Conservation (phyloP, 2,329 filamentous ascomycete genomes). For the Xylariaceae sp. region DNA sequence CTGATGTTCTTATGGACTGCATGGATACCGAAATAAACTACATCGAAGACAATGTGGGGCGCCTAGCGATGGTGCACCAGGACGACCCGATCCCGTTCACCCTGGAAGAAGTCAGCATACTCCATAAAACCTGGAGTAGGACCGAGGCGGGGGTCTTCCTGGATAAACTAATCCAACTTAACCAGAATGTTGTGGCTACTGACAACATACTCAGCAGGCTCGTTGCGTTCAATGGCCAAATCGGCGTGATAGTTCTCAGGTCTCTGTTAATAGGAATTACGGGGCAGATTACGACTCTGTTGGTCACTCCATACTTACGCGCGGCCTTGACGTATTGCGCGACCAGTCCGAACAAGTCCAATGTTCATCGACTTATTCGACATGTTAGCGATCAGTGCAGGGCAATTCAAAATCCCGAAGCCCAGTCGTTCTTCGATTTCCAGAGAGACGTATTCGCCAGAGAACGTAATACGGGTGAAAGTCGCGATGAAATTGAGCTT, state of each 20-base stretch:
- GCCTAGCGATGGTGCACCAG: slow-evolving; percentile 35
- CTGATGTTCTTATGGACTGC: slow-evolving; percentile 42
- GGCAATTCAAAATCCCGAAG: slow-evolving; percentile 45
- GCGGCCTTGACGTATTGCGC: slow-evolving; percentile 53
- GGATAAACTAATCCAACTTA: slow-evolving; percentile 61
- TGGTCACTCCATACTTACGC: slow-evolving; percentile 54
- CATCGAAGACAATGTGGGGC: slow-evolving; percentile 40
- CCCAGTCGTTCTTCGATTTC: slow-evolving; percentile 46
- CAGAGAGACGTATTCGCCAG: slow-evolving; percentile 35
- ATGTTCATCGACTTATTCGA: slow-evolving; percentile 39
- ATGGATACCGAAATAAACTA: slow-evolving; percentile 40
- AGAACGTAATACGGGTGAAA: slow-evolving; percentile 31
- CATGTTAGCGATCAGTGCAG: slow-evolving; percentile 44
- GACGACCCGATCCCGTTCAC: slow-evolving; percentile 43
- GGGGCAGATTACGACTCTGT: slow-evolving; percentile 44
- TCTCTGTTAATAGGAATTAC: slow-evolving; percentile 53
- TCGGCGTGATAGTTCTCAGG: slow-evolving; percentile 50
- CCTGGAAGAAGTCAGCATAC: slow-evolving; percentile 41
- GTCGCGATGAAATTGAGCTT: slow-evolving; percentile 30
- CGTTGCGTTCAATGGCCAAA: slow-evolving; percentile 46
- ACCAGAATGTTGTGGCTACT: slow-evolving; percentile 51
- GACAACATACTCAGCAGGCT: slow-evolving; percentile 56
- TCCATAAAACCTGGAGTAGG: slow-evolving; percentile 43
- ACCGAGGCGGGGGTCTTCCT: slow-evolving; percentile 50
- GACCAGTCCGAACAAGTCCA: slow-evolving; percentile 34